Evolutionary conservation across 2,329 filamentous ascomycete species (phyloP).

Genomic region (Purpureocillium lavendulum): DNA sequence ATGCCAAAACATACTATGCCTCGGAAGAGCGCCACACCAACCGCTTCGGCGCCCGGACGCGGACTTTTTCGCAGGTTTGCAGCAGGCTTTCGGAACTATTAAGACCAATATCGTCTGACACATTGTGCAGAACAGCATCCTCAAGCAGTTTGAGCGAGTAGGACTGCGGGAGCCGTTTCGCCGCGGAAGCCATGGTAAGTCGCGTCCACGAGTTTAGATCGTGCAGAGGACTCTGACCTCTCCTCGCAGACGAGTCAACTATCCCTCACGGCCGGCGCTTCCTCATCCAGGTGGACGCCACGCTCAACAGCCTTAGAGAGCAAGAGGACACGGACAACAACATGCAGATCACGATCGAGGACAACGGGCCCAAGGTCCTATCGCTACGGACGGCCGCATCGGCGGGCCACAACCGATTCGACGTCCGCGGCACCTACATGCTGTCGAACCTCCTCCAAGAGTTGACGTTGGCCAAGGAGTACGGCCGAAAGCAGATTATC

Average conservation of each 20-base stretch:
- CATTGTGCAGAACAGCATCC: slow-evolving; percentile 38
- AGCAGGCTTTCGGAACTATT: not conserved
- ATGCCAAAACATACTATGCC: slow-evolving; percentile 51
- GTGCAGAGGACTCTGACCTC: not conserved
- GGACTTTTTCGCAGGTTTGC: slow-evolving; percentile 48
- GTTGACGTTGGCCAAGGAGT: slow-evolving; percentile 84
- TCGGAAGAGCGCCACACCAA: slow-evolving; percentile 45
- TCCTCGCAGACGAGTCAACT: slow-evolving; percentile 58
- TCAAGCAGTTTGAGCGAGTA: slow-evolving; percentile 44
- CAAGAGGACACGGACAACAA: slow-evolving; percentile 93
- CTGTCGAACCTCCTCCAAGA: slow-evolving; percentile 94
- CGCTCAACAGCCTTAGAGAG: slow-evolving; percentile 66
- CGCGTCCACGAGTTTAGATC: not conserved
- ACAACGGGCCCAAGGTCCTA: slow-evolving; percentile 84
- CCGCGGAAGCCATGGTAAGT: slow-evolving; percentile 50
- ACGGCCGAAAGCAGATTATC: slow-evolving; percentile 80
- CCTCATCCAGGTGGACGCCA: slow-evolving; percentile 78
- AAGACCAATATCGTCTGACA: slow-evolving; percentile 15
- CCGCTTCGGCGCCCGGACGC: slow-evolving; percentile 39
- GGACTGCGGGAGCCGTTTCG: slow-evolving; percentile 46
- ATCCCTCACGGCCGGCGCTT: slow-evolving; percentile 64
- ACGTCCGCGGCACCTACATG: slow-evolving; percentile 94
- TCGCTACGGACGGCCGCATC: slow-evolving; percentile 79
- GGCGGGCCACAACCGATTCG: slow-evolving; percentile 77
- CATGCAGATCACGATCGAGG: slow-evolving; percentile 96